phyloP scores from a whole-genome alignment of 306 rosid genomes.

The Glycine tomentella region DNA sequence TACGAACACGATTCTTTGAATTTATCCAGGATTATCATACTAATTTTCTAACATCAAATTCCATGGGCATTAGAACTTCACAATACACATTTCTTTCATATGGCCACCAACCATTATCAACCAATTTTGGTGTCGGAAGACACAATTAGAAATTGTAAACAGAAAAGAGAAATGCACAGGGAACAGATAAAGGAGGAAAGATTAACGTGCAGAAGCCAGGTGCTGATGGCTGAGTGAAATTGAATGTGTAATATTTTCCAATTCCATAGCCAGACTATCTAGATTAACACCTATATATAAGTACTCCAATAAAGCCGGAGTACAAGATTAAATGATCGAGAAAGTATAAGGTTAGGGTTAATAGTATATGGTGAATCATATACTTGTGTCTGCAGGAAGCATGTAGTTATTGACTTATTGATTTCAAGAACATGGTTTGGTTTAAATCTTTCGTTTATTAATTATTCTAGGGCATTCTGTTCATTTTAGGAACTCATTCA shows the following conservation, averaged over 20 bases:
- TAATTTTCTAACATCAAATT: too few relatives aligned
- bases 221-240: background rate
- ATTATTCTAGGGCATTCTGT: too few relatives aligned
- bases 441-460: background rate
- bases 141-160: background rate
- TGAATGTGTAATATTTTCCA: background rate
- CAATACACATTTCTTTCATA: background rate
- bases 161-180: background rate
- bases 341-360: background rate
- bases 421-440: background rate
- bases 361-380: background rate
- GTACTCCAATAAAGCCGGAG: too few relatives aligned
- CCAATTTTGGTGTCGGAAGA: background rate
- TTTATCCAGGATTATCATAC: too few relatives aligned
- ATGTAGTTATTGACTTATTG: background rate
- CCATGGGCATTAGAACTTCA: too few relatives aligned
- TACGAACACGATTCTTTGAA: too few relatives aligned
- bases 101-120: background rate
- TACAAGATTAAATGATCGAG: background rate
- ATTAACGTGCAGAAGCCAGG: constrained; percentile 14
- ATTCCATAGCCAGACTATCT: too few relatives aligned
- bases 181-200: constrained; percentile 19
- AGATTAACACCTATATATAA: too few relatives aligned
- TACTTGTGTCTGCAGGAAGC: background rate
- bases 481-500: too few relatives aligned